Evolutionary conservation across 805 yeast genomes (phyloP).

Genomic region (Ogataea trehalophila): DNA sequence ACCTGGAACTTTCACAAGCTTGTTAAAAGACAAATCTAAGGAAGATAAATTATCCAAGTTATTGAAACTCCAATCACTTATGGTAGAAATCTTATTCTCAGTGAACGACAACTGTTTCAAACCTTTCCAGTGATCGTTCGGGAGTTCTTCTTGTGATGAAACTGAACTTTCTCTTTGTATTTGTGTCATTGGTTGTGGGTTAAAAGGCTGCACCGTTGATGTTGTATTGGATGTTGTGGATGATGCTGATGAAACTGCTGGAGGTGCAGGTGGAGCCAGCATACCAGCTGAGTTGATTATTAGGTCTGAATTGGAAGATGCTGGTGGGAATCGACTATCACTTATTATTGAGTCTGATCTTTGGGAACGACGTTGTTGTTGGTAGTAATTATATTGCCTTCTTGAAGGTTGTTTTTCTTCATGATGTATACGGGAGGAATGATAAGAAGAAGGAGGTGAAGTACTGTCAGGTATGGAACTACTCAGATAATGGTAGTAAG

Average conservation of each 20-base stretch:
- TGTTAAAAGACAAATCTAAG: conserved; percentile 53
- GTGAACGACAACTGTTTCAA: conserved; percentile 37
- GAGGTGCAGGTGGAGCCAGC: background rate
- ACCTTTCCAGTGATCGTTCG: conserved; percentile 30
- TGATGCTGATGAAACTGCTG: conserved; percentile 4
- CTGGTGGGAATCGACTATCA: conserved; percentile 7
- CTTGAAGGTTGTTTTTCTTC: conserved; percentile 20
- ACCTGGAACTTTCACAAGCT: conserved; percentile 45
- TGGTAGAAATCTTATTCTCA: conserved; percentile 33
- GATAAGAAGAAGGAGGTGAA: conserved; percentile 17
- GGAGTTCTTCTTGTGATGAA: background rate
- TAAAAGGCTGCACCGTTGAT: background rate
- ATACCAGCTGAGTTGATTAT: background rate
- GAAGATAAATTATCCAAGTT: conserved; percentile 31
- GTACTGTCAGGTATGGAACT: conserved; percentile 24
- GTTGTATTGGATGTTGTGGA: conserved; percentile 5
- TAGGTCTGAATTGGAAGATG: background rate
- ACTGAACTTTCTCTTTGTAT: background rate
- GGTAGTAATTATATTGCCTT: conserved; percentile 24
- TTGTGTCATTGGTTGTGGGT: background rate
- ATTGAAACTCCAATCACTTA: conserved; percentile 29
- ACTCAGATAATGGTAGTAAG: conserved; percentile 21
- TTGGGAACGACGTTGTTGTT: conserved; percentile 12
- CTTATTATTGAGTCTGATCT: conserved; percentile 11
- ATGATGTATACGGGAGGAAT: conserved; percentile 10